Percentiles rank a stretch among this genome's conserved stretches.
phyloP scores from a whole-genome alignment of 306 rosid species.

The Medicago truncatula region MtrunA17r5.0-ANR NC_053046.1:33620001-33620500 shows the following conservation, averaged over 20 bases:
- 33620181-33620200: background rate
- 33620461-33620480: too few relatives aligned
- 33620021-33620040: too few relatives aligned
- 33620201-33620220: background rate
- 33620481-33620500: too few relatives aligned
- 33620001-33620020: slow-evolving; percentile 39
- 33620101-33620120: slow-evolving; percentile 11
- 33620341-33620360: too few relatives aligned
- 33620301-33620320: slow-evolving; percentile 5
- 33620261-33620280: slow-evolving; percentile 1
- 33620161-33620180: background rate
- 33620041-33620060: background rate
- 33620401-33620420: too few relatives aligned
- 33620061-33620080: slow-evolving; percentile 24
- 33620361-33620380: too few relatives aligned
- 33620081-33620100: slow-evolving; percentile 27
- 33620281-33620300: background rate
- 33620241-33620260: slow-evolving; percentile 2
- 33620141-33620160: slow-evolving; percentile 1
- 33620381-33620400: too few relatives aligned
- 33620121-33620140: slow-evolving; percentile 1
- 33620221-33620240: slow-evolving; percentile 17
- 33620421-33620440: too few relatives aligned
- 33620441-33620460: too few relatives aligned
- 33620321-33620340: background rate